Conservation (phyloP, 495 filamentous ascomycete genomes). For the Penicillium steckii region DNA sequence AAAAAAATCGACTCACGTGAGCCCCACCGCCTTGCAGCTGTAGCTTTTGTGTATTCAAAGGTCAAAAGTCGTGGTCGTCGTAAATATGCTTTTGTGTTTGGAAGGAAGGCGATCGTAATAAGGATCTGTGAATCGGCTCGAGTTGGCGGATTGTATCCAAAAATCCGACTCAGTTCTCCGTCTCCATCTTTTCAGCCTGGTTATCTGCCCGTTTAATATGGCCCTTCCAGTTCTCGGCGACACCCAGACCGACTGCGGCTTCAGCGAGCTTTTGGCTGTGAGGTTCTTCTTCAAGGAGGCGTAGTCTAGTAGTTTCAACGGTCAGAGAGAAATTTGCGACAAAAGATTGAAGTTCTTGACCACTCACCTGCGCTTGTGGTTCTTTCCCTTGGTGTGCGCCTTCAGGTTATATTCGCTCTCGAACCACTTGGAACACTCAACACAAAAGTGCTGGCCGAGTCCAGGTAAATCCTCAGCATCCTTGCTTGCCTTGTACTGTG, state of each 20-base stretch:
- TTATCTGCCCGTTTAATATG: constrained; percentile 48
- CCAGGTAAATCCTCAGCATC: constrained; percentile 83
- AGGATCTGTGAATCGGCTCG: neutral
- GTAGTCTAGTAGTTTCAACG: constrained; percentile 54
- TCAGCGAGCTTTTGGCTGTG: constrained; percentile 85
- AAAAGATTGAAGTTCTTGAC: neutral
- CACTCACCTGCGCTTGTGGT: constrained; percentile 82
- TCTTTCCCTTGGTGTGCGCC: constrained; percentile 80
- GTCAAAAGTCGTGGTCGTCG: constrained; percentile 8
- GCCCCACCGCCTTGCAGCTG: constrained; percentile 11
- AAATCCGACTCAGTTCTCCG: constrained; percentile 31
- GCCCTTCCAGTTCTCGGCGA: constrained; percentile 33
- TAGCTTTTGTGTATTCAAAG: constrained; percentile 2
- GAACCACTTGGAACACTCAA: constrained; percentile 96
- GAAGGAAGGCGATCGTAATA: neutral
- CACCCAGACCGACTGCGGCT: constrained; percentile 66
- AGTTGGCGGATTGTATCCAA: neutral
- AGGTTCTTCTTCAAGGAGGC: constrained; percentile 73
- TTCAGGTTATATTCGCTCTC: constrained; percentile 78
- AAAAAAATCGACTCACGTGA: constrained; percentile 25
- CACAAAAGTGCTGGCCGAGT: constrained; percentile 79
- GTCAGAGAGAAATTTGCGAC: neutral
- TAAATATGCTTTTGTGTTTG: constrained; percentile 4
- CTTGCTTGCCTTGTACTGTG: constrained; percentile 72
- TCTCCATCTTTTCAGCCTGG: constrained; percentile 31